phyloP scores from a whole-genome alignment of 116 monocot species.

The Iris pallida region DNA sequence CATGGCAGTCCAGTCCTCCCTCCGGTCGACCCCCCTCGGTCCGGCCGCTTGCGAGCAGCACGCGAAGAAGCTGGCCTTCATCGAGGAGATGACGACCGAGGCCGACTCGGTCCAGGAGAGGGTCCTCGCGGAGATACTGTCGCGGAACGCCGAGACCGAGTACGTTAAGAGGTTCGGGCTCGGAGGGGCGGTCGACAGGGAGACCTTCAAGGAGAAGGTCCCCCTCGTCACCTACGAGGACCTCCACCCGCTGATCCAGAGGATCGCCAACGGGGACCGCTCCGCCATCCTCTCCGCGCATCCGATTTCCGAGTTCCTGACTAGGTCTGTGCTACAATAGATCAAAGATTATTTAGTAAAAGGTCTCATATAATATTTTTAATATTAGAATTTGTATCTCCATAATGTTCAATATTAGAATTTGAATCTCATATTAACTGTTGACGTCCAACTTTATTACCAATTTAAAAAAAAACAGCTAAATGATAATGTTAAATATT shows the following conservation, averaged over 20 bases:
- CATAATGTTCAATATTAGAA: no score
- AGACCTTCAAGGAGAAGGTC: slow-evolving; percentile 52
- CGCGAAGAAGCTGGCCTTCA: slow-evolving; percentile 57
- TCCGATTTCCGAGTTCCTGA: slow-evolving; percentile 81
- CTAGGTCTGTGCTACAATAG: background rate
- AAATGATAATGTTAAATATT: no score
- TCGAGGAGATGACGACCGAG: slow-evolving; percentile 63
- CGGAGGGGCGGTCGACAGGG: slow-evolving; percentile 45
- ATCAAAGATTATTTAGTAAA: background rate
- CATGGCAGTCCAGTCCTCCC: no score
- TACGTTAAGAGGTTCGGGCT: slow-evolving; percentile 46
- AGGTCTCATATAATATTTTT: background rate
- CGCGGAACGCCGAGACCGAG: slow-evolving; percentile 56
- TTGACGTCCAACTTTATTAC: no score
- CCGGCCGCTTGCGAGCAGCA: slow-evolving; percentile 8
- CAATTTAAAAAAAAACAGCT: no score
- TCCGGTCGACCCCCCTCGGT: background rate
- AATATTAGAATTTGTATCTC: no score
- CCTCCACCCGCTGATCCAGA: slow-evolving; percentile 60
- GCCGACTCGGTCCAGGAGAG: slow-evolving; percentile 49
- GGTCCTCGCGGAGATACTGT: slow-evolving; percentile 63
- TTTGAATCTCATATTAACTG: no score
- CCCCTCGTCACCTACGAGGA: slow-evolving; percentile 72
- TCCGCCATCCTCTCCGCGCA: slow-evolving; percentile 73
- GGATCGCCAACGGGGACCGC: slow-evolving; percentile 81